phyloP scores from a whole-genome alignment of 1,284 basidiomycete genomes.

The Austropuccinia psidii region DNA sequence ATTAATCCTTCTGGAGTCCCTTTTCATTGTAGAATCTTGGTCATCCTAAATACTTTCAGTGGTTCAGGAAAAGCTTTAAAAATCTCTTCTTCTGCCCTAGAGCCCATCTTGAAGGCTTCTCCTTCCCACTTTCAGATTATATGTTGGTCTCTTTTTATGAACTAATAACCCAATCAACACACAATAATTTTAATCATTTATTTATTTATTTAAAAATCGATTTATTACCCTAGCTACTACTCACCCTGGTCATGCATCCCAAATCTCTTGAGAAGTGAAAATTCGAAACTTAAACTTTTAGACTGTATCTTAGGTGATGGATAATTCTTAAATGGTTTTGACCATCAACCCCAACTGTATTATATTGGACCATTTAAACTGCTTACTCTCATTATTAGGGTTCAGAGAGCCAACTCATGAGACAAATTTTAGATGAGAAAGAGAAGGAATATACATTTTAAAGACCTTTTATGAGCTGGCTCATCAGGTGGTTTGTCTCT shows the following conservation, averaged over 20 bases:
- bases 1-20: background rate
- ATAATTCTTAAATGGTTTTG: slow-evolving; percentile 83
- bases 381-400: no score
- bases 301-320: slow-evolving; percentile 86
- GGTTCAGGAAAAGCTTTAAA: slow-evolving; percentile 68
- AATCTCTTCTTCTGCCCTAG: slow-evolving; percentile 60
- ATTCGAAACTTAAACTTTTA: slow-evolving; percentile 62
- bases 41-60: slow-evolving; percentile 81
- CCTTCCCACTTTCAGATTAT: slow-evolving; percentile 60
- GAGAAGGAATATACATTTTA: no score
- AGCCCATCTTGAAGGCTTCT: slow-evolving; percentile 72
- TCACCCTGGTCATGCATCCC: slow-evolving; percentile 63
- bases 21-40: slow-evolving; percentile 38
- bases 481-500: no score
- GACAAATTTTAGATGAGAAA: no score
- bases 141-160: no score
- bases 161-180: no score
- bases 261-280: slow-evolving; percentile 59
- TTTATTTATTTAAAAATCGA: background rate
- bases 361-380: no score
- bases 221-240: slow-evolving; percentile 62
- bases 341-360: no score
- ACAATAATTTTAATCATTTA: no score
- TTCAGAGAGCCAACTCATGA: no score
- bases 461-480: no score